phyloP scores from a whole-genome alignment of 1,284 basidiomycete genomes.

The Malassezia slooffiae region DNA sequence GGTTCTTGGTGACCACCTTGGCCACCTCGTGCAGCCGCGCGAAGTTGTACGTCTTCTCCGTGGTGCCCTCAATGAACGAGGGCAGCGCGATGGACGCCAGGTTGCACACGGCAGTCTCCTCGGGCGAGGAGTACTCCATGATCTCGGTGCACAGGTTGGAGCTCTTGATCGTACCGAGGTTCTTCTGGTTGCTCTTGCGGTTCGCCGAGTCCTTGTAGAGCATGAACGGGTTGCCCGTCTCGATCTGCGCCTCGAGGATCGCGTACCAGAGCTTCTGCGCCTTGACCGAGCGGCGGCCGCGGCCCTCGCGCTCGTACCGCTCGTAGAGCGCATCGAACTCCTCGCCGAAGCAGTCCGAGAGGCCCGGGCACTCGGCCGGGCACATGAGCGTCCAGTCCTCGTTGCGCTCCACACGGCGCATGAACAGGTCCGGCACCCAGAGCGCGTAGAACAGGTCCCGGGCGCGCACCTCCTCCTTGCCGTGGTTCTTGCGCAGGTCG shows the following conservation, averaged over 20 bases:
- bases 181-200: conserved; percentile 70
- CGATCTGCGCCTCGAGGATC: conserved; percentile 89
- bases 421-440: conserved; percentile 93
- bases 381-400: conserved; percentile 95
- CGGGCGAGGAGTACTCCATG: conserved; percentile 93
- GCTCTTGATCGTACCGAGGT: conserved; percentile 97
- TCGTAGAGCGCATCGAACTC: conserved; percentile 85
- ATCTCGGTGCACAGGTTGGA: conserved; percentile 99
- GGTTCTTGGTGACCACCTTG: conserved; percentile 60
- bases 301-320: conserved; percentile 81
- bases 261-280: conserved; percentile 99
- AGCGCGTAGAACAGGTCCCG: conserved; percentile 97
- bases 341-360: conserved; percentile 79
- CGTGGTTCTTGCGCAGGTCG: conserved; percentile 96
- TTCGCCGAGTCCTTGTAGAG: conserved; percentile 66
- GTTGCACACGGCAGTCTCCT: conserved; percentile 98
- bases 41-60: conserved; percentile 60
- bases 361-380: conserved; percentile 84
- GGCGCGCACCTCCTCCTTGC: conserved; percentile 94
- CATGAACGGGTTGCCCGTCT: conserved; percentile 98
- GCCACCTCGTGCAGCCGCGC: conserved; percentile 84
- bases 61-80: conserved; percentile 45
- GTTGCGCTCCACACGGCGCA: conserved; percentile 51
- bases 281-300: conserved; percentile 72
- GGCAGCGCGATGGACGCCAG: conserved; percentile 93